Evolutionary conservation across 2,329 filamentous ascomycete species (phyloP).

Genomic region (Tolypocladium tundrense): DNA sequence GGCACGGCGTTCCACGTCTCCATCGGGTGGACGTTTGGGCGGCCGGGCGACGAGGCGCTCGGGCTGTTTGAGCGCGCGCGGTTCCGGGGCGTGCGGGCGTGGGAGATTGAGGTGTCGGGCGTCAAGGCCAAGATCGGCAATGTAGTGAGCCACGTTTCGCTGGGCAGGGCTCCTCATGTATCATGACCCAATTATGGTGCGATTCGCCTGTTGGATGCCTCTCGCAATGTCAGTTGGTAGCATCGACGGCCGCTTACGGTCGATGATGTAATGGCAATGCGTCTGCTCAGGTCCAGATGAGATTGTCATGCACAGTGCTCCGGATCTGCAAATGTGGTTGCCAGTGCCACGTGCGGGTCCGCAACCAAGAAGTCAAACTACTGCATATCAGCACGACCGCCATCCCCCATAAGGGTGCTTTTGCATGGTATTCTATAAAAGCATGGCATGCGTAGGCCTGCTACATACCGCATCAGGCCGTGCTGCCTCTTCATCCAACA

Average conservation of each 20-base stretch:
- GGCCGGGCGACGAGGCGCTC: slow-evolving; percentile 32
- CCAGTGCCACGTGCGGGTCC: neutral
- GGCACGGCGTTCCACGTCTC: slow-evolving; percentile 68
- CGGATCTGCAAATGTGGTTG: neutral
- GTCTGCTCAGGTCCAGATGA: neutral
- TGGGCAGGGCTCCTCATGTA: slow-evolving; percentile 11
- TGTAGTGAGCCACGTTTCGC: slow-evolving; percentile 41
- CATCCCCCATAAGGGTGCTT: too few species aligned
- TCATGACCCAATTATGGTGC: too few species aligned
- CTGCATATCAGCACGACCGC: neutral
- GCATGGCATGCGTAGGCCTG: too few species aligned
- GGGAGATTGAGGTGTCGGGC: slow-evolving; percentile 44
- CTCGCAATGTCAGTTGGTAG: neutral
- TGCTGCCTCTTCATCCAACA: neutral
- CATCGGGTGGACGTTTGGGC: slow-evolving; percentile 68
- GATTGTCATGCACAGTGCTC: neutral
- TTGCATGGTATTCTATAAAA: too few species aligned
- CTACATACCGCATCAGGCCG: too few species aligned
- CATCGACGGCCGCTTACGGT: neutral
- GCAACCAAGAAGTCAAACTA: neutral
- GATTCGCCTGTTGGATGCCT: too few species aligned
- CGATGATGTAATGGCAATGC: neutral
- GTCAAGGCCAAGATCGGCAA: slow-evolving; percentile 73
- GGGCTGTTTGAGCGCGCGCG: slow-evolving; percentile 12
- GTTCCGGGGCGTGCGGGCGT: slow-evolving; percentile 22